Conservation (phyloP, 192 early-diverging fungal species). For the Backusella circina region DNA sequence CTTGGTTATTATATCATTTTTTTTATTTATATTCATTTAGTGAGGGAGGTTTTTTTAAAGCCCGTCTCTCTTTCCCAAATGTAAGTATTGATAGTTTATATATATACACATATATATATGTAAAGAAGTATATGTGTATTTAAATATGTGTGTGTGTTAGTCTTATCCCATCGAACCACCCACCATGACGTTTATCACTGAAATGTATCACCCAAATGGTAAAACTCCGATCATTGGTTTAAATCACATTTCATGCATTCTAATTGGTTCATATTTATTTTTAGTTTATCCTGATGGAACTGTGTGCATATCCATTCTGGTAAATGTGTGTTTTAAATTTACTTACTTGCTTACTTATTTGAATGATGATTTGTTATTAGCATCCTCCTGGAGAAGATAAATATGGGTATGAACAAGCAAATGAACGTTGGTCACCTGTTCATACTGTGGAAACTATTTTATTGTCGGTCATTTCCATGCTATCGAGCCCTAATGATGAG, state of each 20-base stretch:
- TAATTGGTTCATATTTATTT: neutral
- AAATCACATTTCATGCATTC: neutral
- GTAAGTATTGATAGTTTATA: slow-evolving; percentile 13
- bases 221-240: slow-evolving; percentile 4
- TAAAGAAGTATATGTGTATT: neutral
- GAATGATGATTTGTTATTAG: slow-evolving; percentile 28
- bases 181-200: slow-evolving; percentile 75
- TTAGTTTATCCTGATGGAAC: slow-evolving; percentile 82
- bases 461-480: slow-evolving; percentile 87
- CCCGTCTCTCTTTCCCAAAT: slow-evolving; percentile 63
- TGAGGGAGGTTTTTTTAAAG: slow-evolving; percentile 95
- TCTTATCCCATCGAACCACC: slow-evolving; percentile 90
- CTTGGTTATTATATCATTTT: neutral
- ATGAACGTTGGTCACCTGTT: slow-evolving; percentile 93
- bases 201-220: slow-evolving; percentile 96
- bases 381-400: slow-evolving; percentile 82
- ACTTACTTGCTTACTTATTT: too few species aligned
- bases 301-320: slow-evolving; percentile 97
- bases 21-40: slow-evolving; percentile 40
- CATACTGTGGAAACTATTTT: slow-evolving; percentile 95
- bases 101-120: too few species aligned
- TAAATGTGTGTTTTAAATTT: slow-evolving; percentile 30
- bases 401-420: slow-evolving; percentile 86
- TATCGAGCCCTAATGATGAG: slow-evolving; percentile 90
- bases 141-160: slow-evolving; percentile 20